Evolutionary conservation across 352 stramenopile genomes (phyloP), one percentile per base, ranked within the genome.

Genomic region (Phytophthora crassamura): DNA sequence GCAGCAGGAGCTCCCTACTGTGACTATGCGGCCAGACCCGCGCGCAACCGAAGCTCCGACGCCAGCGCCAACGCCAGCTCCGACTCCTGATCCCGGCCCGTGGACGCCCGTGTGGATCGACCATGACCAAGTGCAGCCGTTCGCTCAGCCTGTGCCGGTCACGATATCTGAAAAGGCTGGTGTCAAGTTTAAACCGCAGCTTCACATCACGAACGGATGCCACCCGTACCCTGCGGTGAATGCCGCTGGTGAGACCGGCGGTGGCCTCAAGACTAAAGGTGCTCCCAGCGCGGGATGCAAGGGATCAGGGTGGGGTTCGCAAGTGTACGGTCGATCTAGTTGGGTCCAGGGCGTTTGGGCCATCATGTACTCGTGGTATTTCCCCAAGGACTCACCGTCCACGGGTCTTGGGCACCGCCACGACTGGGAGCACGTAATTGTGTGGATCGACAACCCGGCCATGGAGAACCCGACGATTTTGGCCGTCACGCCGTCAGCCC

Each of bases 351-450:
- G 48, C 8, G 15, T 56, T 3, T 72, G 52, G 42, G 68, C 63
- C 22, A 60, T 71, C 57, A 71, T 71, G 63, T 71, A 71, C 53
- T 65, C 51, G 16, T 78, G 70, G 70, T 78, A 78, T 54, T 75
- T 78, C 51, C 66, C 70, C 20, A 78, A 78, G 43, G 70, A 78
- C 40, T 66, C 57, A 35, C 70, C 65, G 33, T 72, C 52, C n/a
- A 56, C 70, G 5, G 47, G 50, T 18, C 41, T 78, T 3, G 70
- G 70, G 7, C 66, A 78, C 58, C 70, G 70, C 30, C 71, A 78
- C 30, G 66, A 78, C 28, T 59, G 52, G 52, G 52, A 59, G 18
- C 52, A 51, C 5, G 52, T 59, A 1, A 34, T 59, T 18, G 52
- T 59, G 30, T 51, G 52, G 52, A 59, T 59, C 28, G 30, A 51